phyloP scores from a whole-genome alignment of 192 early-diverging fungal species.

The Jimgerdemannia flammicorona region DNA sequence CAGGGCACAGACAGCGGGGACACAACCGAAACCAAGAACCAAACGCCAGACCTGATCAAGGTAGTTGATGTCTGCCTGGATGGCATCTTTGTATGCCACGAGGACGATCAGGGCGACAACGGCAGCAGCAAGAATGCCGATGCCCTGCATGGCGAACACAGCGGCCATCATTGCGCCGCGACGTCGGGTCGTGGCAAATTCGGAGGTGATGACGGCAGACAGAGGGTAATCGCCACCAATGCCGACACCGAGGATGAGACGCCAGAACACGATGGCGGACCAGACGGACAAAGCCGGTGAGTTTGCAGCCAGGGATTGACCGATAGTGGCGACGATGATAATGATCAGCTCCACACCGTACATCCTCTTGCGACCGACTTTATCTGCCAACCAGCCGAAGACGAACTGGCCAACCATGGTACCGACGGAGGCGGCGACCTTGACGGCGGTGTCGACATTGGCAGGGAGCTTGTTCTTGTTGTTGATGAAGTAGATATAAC shows the following conservation, averaged over 20 bases:
- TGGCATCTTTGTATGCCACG: slow-evolving; percentile 65
- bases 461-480: slow-evolving; percentile 41
- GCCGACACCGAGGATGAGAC: slow-evolving; percentile 87
- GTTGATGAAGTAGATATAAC: slow-evolving; percentile 55
- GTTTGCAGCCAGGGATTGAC: slow-evolving; percentile 70
- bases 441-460: slow-evolving; percentile 79
- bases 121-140: slow-evolving; percentile 81
- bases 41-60: slow-evolving; percentile 94
- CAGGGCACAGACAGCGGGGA: slow-evolving; percentile 80
- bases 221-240: slow-evolving; percentile 97
- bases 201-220: slow-evolving; percentile 90
- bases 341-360: slow-evolving; percentile 92
- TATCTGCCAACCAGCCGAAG: slow-evolving; percentile 82
- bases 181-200: slow-evolving; percentile 80
- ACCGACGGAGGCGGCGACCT: slow-evolving; percentile 84
- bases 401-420: slow-evolving; percentile 90
- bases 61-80: slow-evolving; percentile 41
- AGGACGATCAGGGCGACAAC: slow-evolving; percentile 71
- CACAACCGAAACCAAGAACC: slow-evolving; percentile 76
- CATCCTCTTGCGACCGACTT: slow-evolving; percentile 84
- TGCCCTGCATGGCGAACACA: slow-evolving; percentile 93
- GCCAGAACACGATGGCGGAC: slow-evolving; percentile 79
- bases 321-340: slow-evolving; percentile 84
- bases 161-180: slow-evolving; percentile 88
- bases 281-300: slow-evolving; percentile 61